Percentiles rank a stretch among this genome's conserved stretches.
These are phyloP conservation scores for Elymus sibiricus DNA, from an alignment of 176 grass and related monocot species.

Conservation along the genomic window DNA sequence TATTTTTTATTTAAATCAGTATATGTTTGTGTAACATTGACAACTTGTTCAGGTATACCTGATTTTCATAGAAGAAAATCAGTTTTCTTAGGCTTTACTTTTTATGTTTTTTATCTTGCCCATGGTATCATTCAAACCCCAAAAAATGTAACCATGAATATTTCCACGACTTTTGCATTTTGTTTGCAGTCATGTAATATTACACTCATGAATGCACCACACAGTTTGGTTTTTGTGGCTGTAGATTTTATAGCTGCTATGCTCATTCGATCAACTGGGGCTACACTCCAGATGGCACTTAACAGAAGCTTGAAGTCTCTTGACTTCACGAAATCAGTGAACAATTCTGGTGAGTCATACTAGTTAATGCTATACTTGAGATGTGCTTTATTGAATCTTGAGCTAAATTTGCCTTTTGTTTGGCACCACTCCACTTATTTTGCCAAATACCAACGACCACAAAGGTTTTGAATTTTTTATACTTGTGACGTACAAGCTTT, in stretches of 20 bases:
- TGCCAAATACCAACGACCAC: neutral
- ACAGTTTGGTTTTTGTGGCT: conserved; percentile 98
- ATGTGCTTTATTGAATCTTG: neutral
- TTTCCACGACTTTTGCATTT: neutral
- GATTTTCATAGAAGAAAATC: neutral
- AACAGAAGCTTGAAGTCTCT: conserved; percentile 59
- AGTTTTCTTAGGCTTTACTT: neutral
- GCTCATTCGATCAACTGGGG: conserved; percentile 75
- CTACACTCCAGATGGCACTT: conserved; percentile 57
- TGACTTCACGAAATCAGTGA: conserved; percentile 48
- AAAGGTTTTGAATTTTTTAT: neutral
- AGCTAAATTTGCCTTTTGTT: neutral
- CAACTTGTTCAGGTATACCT: neutral
- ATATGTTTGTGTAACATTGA: neutral
- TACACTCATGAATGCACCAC: conserved; percentile 56
- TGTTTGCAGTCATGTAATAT: neutral
- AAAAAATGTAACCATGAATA: neutral
- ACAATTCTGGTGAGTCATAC: conserved; percentile 52
- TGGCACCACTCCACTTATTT: conserved; percentile 2
- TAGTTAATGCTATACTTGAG: neutral
- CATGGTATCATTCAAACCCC: neutral
- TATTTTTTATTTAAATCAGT: neutral
- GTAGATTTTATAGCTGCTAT: conserved; percentile 90
- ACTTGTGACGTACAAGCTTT: neutral
- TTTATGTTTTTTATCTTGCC: conserved; percentile 9